These are phyloP conservation scores for Hordeum vulgare DNA, from an alignment of 176 grass and related monocot genomes.

Conservation along the genomic window MorexV3_pseudomolecules_assembly NC_058518.1:489714161-489714660, in stretches of 20 bases:
- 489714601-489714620: not conserved
- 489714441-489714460: not conserved
- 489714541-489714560: not conserved
- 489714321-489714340: slow-evolving; percentile 82
- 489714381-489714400: slow-evolving; percentile 82
- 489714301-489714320: slow-evolving; percentile 71
- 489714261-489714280: not conserved
- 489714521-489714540: not conserved
- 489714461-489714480: not conserved
- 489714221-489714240: not conserved
- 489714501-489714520: not conserved
- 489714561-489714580: not conserved
- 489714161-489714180: not conserved
- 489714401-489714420: not conserved
- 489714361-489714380: slow-evolving; percentile 67
- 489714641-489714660: not conserved
- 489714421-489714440: not conserved
- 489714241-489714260: not conserved
- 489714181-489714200: not conserved
- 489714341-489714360: slow-evolving; percentile 88
- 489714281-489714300: slow-evolving; percentile 88
- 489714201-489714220: not conserved
- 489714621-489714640: not conserved
- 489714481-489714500: not conserved
- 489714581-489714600: not conserved